A percentile compares a stretch with the other conserved stretches of the same genome.
Conservation (phyloP, 495 filamentous ascomycete species). For the Trichoderma erinaceum region DNA sequence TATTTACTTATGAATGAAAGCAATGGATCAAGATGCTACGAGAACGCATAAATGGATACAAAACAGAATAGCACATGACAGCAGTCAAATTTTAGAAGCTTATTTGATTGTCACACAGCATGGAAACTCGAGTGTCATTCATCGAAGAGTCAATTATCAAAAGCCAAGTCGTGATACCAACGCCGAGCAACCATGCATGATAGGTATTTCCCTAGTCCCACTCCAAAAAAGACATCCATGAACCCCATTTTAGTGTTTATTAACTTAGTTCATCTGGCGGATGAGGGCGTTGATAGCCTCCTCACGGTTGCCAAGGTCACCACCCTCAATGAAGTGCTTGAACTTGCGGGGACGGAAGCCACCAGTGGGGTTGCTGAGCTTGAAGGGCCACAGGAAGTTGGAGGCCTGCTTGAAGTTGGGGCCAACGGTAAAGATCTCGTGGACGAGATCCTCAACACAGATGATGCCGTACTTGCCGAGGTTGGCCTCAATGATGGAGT, state of each 20-base stretch:
- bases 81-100: background rate
- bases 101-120: background rate
- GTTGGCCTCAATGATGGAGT: slow-evolving; percentile 91
- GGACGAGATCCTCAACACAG: slow-evolving; percentile 98
- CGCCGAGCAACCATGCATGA: slow-evolving; percentile 36
- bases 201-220: slow-evolving; percentile 28
- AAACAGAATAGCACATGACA: background rate
- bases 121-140: slow-evolving; percentile 18
- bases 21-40: background rate
- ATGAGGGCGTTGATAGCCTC: slow-evolving; percentile 97
- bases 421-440: slow-evolving; percentile 98
- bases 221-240: slow-evolving; percentile 24
- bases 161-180: slow-evolving; percentile 18
- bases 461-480: slow-evolving; percentile 98
- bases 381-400: slow-evolving; percentile 99
- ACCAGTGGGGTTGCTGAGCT: slow-evolving; percentile 94
- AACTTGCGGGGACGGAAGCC: slow-evolving; percentile 95
- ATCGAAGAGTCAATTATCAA: slow-evolving; percentile 16
- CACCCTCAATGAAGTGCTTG: slow-evolving; percentile 98
- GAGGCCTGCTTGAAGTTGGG: slow-evolving; percentile 99
- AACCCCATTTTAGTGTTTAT: slow-evolving; percentile 16
- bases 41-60: background rate
- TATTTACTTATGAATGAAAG: background rate
- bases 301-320: slow-evolving; percentile 96
- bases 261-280: slow-evolving; percentile 94